Conservation (phyloP, 768 basidiomycete species). For the Leccinum truebloodii region DNA sequence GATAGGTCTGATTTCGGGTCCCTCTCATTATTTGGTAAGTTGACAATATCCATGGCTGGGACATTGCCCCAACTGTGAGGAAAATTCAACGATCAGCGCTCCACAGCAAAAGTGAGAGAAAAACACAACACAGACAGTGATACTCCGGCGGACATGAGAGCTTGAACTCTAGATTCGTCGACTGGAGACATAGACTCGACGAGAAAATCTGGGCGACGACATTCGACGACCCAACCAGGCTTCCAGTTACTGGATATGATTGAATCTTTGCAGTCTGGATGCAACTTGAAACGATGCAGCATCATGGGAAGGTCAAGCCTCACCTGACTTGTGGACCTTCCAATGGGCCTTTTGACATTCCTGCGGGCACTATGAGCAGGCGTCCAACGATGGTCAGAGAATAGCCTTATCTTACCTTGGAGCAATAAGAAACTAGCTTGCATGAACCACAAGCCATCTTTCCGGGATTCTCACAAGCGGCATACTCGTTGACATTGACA, state of each 20-base stretch:
- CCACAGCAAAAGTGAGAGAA: neutral
- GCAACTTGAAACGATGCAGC: neutral
- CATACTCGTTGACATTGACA: constrained; percentile 24
- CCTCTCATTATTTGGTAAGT: constrained; percentile 25
- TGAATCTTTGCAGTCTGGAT: constrained; percentile 26
- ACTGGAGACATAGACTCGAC: constrained; percentile 3
- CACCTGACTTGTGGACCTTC: constrained; percentile 41
- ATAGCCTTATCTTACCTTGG: constrained; percentile 24
- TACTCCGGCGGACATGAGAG: constrained; percentile 29
- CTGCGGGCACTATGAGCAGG: constrained; percentile 16
- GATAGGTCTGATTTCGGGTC: constrained; percentile 18
- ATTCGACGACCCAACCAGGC: constrained; percentile 24
- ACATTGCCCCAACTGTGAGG: constrained; percentile 36
- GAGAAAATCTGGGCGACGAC: constrained; percentile 26
- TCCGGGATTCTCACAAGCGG: constrained; percentile 33
- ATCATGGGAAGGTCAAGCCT: neutral
- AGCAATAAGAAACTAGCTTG: constrained; percentile 47
- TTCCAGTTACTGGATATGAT: constrained; percentile 22
- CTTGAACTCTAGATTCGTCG: constrained; percentile 11
- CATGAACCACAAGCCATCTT: constrained; percentile 34
- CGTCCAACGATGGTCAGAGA: neutral
- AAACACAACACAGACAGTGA: constrained; percentile 22
- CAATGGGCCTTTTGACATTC: constrained; percentile 46
- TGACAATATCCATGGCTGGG: constrained; percentile 36
- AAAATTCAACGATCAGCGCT: neutral